Conservation (phyloP, 2,329 filamentous ascomycete species). For the Penicillium sp. region DNA sequence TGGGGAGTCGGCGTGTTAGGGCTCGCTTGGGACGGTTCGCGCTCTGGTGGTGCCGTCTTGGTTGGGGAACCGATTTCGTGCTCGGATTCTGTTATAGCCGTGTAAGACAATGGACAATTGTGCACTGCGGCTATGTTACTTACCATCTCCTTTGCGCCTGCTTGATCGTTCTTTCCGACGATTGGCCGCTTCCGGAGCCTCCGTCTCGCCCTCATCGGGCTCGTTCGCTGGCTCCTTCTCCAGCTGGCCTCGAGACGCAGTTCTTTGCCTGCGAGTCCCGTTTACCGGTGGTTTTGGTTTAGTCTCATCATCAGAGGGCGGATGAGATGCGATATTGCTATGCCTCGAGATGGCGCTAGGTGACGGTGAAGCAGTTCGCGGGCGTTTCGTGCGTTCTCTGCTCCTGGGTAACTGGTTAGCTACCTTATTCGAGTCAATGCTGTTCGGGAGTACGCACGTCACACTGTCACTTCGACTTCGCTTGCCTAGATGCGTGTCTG, state of each 20-base stretch:
- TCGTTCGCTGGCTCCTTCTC: slow-evolving; percentile 41
- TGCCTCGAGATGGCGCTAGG: slow-evolving; percentile 49
- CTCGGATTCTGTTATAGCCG: slow-evolving; percentile 54
- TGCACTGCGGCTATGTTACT: slow-evolving; percentile 9
- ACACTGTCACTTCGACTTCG: slow-evolving; percentile 82
- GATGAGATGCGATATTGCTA: slow-evolving; percentile 39
- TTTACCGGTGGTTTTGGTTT: slow-evolving; percentile 31
- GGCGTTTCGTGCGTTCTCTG: slow-evolving; percentile 64
- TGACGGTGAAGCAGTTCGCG: slow-evolving; percentile 70
- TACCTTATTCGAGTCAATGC: slow-evolving; percentile 13
- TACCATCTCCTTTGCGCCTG: slow-evolving; percentile 71
- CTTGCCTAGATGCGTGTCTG: slow-evolving; percentile 60
- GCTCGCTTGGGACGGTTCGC: slow-evolving; percentile 36
- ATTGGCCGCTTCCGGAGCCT: slow-evolving; percentile 63
- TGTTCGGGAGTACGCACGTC: slow-evolving; percentile 57
- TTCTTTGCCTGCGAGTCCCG: slow-evolving; percentile 52
- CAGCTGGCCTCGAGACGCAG: slow-evolving; percentile 46
- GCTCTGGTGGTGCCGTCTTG: slow-evolving; percentile 35
- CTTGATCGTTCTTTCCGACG: slow-evolving; percentile 76
- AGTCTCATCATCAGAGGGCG: slow-evolving; percentile 59
- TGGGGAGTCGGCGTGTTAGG: slow-evolving; percentile 36
- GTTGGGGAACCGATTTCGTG: slow-evolving; percentile 55
- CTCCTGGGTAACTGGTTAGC: slow-evolving; percentile 48
- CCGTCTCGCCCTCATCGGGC: slow-evolving; percentile 58
- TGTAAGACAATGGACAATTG: slow-evolving; percentile 24